phyloP scores from a whole-genome alignment of 2,329 filamentous ascomycete genomes.

The Lecanicillium sp. region DNA sequence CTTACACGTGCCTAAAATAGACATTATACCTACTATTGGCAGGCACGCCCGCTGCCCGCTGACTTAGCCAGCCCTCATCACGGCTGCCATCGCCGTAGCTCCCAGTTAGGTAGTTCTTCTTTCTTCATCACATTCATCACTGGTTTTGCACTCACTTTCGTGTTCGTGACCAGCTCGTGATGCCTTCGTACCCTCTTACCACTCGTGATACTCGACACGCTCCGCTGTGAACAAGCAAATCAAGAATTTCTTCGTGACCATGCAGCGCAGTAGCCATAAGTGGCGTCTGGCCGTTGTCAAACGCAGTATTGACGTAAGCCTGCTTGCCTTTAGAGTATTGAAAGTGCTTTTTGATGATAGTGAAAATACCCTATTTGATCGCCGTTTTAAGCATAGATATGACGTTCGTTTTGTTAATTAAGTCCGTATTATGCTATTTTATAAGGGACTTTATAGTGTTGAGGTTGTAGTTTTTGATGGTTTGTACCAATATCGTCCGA shows the following conservation, averaged over 20 bases:
- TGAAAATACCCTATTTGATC: background rate
- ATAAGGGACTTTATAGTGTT: background rate
- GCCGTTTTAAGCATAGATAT: background rate
- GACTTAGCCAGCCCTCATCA: too few relatives aligned
- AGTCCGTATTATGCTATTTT: background rate
- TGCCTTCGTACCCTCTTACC: too few relatives aligned
- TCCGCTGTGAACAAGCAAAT: background rate
- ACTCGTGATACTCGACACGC: too few relatives aligned
- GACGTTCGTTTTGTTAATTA: background rate
- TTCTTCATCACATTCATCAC: too few relatives aligned
- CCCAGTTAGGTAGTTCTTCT: too few relatives aligned
- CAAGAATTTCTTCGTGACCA: background rate
- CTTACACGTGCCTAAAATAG: too few relatives aligned
- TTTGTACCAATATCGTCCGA: background rate
- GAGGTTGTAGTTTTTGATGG: background rate
- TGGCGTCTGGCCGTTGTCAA: background rate
- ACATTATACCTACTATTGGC: too few relatives aligned
- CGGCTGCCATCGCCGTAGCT: too few relatives aligned
- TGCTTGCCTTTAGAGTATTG: background rate
- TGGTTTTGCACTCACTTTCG: too few relatives aligned
- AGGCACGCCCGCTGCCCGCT: too few relatives aligned
- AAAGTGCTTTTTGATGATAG: background rate
- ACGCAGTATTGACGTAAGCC: slow-evolving; percentile 1
- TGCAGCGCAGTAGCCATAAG: background rate
- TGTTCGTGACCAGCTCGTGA: too few relatives aligned